These are phyloP conservation scores for Scedosporium boydii DNA, from an alignment of 2,329 filamentous ascomycete genomes.

Conservation along the genomic window DNA sequence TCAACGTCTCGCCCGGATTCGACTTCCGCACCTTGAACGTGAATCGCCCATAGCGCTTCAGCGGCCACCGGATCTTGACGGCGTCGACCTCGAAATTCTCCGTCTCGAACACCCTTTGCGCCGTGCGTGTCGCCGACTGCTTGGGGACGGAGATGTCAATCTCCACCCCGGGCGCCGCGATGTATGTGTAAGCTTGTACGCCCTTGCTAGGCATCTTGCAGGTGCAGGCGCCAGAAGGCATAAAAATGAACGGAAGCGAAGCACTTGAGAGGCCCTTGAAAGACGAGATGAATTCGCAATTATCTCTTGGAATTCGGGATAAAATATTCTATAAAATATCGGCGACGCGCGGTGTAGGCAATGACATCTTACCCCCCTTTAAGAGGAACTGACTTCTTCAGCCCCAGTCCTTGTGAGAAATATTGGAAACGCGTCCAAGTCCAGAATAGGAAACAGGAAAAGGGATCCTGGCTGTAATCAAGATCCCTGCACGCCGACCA, in stretches of 20 bases:
- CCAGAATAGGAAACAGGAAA: too few species aligned
- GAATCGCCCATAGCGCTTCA: constrained; percentile 35
- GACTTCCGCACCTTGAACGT: constrained; percentile 29
- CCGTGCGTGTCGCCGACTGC: constrained; percentile 20
- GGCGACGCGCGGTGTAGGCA: background rate
- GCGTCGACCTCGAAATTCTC: constrained; percentile 36
- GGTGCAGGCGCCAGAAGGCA: background rate
- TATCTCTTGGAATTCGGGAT: background rate
- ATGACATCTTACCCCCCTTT: background rate
- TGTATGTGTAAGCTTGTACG: constrained; percentile 27
- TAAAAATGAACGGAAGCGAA: background rate
- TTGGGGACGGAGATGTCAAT: constrained; percentile 36
- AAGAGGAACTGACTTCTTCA: background rate
- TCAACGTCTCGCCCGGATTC: constrained; percentile 22
- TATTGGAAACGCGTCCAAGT: background rate
- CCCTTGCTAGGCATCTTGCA: constrained; percentile 31
- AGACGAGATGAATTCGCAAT: background rate
- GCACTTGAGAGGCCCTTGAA: background rate
- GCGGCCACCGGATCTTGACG: constrained; percentile 26
- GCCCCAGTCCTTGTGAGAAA: background rate
- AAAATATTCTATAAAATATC: background rate
- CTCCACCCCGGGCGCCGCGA: constrained; percentile 23
- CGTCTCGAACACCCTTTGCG: constrained; percentile 23
- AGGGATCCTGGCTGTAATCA: too few species aligned
- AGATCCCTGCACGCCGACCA: too few species aligned